Percentiles rank a stretch among this genome's conserved stretches.
phyloP scores from a whole-genome alignment of 345 rosid genomes.

The Eucalyptus cloeziana region DNA sequence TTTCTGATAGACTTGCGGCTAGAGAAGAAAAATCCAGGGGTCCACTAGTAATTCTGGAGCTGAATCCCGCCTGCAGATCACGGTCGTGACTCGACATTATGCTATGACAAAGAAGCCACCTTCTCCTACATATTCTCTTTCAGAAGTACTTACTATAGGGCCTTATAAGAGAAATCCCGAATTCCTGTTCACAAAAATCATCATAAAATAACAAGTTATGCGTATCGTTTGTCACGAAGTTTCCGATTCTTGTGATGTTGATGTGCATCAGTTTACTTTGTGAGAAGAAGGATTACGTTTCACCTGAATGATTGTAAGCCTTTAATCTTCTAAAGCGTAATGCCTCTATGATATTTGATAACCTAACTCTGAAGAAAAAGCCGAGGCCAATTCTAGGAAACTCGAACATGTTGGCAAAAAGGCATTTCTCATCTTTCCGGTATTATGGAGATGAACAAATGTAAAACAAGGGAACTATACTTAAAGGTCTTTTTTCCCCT shows the following conservation, averaged over 20 bases:
- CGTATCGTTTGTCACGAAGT: neutral
- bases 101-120: neutral
- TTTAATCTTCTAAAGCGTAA: neutral
- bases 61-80: neutral
- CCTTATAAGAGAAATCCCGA: neutral
- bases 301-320: neutral
- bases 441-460: neutral
- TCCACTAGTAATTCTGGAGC: neutral
- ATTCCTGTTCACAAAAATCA: neutral
- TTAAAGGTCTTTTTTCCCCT: neutral
- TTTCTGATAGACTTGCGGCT: neutral
- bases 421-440: neutral
- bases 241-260: neutral
- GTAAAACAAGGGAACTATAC: neutral
- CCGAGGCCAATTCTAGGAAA: neutral
- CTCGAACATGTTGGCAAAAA: neutral
- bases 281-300: neutral
- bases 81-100: neutral
- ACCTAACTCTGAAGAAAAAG: neutral
- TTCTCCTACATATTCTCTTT: neutral
- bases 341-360: neutral
- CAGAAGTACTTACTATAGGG: neutral
- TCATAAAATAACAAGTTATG: neutral
- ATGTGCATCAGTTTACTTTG: neutral
- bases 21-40: neutral